Conservation (phyloP, 2,329 filamentous ascomycete genomes). For the Volutella citrinella region DNA sequence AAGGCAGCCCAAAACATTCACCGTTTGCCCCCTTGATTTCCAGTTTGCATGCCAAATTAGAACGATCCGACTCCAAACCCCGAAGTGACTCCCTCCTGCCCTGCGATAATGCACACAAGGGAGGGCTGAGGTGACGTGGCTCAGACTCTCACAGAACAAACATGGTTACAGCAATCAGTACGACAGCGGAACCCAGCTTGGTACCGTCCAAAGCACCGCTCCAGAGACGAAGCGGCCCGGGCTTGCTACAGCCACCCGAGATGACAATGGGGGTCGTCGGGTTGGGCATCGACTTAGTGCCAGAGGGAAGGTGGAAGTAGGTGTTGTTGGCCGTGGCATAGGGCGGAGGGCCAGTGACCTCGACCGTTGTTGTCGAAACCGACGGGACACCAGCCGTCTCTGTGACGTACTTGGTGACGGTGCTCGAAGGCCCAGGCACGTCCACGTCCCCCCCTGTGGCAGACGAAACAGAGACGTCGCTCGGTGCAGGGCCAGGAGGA, state of each 20-base stretch:
- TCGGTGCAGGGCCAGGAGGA: not conserved
- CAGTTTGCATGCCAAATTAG: constrained; percentile 22
- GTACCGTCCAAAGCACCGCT: constrained; percentile 27
- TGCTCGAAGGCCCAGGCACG: constrained; percentile 21
- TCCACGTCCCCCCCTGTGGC: constrained; percentile 23
- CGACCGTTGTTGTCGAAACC: constrained; percentile 32
- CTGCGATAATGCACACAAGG: not conserved
- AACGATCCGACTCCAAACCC: constrained; percentile 15
- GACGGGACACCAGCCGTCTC: constrained; percentile 25
- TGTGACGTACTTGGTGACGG: constrained; percentile 30
- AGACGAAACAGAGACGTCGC: constrained; percentile 1
- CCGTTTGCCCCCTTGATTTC: constrained; percentile 12
- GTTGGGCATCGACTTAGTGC: constrained; percentile 22
- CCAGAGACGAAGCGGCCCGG: constrained; percentile 28
- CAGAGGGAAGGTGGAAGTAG: constrained; percentile 17
- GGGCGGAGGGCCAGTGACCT: constrained; percentile 22
- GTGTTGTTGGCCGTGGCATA: constrained; percentile 31
- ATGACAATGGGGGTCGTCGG: constrained; percentile 25
- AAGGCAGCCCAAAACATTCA: constrained; percentile 20
- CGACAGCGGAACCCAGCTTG: constrained; percentile 33
- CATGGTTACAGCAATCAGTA: constrained; percentile 34
- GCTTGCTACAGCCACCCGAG: constrained; percentile 32
- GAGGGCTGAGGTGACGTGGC: no score
- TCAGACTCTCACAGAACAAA: constrained; percentile 34
- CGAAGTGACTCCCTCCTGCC: not conserved